Evolutionary conservation across 352 stramenopile genomes (phyloP).

Genomic region (Thalassiosira ordinaria): DNA sequence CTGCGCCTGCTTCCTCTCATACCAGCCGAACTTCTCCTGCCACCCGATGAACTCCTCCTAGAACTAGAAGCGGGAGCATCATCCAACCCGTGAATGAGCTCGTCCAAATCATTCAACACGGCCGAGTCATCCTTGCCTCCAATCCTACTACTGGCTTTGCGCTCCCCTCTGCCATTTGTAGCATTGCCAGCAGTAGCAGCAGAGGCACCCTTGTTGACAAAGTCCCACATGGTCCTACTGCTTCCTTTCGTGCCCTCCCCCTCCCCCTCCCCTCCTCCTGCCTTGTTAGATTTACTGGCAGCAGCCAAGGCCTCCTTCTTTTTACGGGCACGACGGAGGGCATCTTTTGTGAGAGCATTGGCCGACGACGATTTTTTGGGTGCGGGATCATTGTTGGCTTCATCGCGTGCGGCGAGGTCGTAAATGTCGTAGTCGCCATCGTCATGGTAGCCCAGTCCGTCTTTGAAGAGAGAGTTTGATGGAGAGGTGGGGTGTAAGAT

Average conservation of each 20-base stretch:
- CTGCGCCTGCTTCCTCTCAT: not conserved
- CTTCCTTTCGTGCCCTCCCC: not conserved
- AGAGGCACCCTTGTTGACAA: constrained; percentile 48
- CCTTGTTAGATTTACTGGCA: too few relatives aligned
- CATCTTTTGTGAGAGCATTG: constrained; percentile 58
- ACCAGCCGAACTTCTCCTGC: not conserved
- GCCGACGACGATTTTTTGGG: constrained; percentile 39
- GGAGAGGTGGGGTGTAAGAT: not conserved
- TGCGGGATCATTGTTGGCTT: constrained; percentile 10
- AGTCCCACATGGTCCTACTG: constrained; percentile 59
- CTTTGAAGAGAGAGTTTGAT: constrained; percentile 43
- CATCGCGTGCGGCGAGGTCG: constrained; percentile 55
- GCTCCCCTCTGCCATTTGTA: not conserved
- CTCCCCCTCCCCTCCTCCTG: not conserved
- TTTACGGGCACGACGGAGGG: constrained; percentile 77
- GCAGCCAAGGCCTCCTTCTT: constrained; percentile 37
- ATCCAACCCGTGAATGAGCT: constrained; percentile 64
- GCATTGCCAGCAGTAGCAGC: not conserved
- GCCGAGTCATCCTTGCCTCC: too few relatives aligned
- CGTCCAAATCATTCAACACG: constrained; percentile 42
- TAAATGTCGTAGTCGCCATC: constrained; percentile 88
- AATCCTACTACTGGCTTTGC: not conserved
- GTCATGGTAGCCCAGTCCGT: constrained; percentile 89
- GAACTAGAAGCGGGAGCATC: constrained; percentile 8
- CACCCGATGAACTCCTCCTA: not conserved